Evolutionary conservation across 192 early-diverging fungal genomes (phyloP).

Genomic region (Linnemannia exigua): DNA sequence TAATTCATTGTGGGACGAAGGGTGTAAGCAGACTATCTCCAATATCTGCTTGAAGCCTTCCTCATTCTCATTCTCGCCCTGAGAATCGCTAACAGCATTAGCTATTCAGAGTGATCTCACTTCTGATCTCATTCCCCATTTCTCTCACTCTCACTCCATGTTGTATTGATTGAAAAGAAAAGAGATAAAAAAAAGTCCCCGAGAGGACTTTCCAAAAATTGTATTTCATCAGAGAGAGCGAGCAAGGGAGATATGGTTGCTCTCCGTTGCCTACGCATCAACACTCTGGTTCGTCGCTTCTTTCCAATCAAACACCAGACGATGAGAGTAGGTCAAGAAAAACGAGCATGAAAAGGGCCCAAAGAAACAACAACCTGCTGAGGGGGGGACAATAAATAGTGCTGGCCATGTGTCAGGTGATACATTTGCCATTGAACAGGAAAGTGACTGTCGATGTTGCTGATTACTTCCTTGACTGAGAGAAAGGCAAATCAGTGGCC

Average conservation of each 20-base stretch:
- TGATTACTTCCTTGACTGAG: neutral
- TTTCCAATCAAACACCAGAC: neutral
- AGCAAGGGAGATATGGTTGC: neutral
- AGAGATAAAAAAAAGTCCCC: neutral
- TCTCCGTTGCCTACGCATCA: neutral
- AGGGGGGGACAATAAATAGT: neutral
- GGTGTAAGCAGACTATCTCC: too few species aligned
- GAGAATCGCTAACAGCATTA: too few species aligned
- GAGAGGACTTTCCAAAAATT: constrained; percentile 2
- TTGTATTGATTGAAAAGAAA: too few species aligned
- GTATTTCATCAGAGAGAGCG: neutral
- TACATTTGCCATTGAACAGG: too few species aligned
- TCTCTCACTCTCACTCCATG: neutral
- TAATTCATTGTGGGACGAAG: too few species aligned
- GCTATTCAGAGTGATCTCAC: neutral
- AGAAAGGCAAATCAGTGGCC: neutral
- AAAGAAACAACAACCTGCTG: neutral
- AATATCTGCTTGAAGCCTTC: too few species aligned
- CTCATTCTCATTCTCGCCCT: too few species aligned
- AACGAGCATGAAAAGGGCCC: constrained; percentile 11
- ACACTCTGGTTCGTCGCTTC: neutral
- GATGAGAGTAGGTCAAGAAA: neutral
- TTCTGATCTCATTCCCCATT: neutral
- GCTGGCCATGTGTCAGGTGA: neutral
- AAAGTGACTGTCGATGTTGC: neutral